phyloP scores from a whole-genome alignment of 352 stramenopile species.

The Thalassiosira hispida region DNA sequence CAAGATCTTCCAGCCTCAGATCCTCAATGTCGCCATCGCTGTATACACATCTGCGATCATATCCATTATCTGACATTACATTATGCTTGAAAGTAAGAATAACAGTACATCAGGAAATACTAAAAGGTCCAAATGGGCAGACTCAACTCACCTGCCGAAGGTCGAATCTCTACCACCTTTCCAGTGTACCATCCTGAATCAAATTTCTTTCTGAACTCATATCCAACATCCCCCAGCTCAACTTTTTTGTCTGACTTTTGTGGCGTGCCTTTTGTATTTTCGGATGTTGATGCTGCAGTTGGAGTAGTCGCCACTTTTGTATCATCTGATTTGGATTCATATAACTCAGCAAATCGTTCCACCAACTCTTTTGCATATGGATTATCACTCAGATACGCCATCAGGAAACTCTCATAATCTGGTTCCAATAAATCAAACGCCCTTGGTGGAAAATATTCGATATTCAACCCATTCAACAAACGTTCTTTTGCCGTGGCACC shows the following conservation, averaged over 20 bases:
- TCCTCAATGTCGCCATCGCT: slow-evolving; percentile 45
- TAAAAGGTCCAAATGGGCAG: too few species aligned
- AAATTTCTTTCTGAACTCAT: slow-evolving; percentile 43
- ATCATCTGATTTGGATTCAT: neutral
- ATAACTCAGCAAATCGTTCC: slow-evolving; percentile 30
- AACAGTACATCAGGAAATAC: too few species aligned
- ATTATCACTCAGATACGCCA: slow-evolving; percentile 67
- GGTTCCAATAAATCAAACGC: slow-evolving; percentile 51
- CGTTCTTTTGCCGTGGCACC: slow-evolving; percentile 12
- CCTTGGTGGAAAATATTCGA: slow-evolving; percentile 36
- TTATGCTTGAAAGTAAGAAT: too few species aligned
- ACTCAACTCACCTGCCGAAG: slow-evolving; percentile 32
- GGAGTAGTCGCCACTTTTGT: neutral
- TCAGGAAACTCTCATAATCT: slow-evolving; percentile 79
- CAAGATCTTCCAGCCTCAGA: slow-evolving; percentile 43
- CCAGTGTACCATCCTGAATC: slow-evolving; percentile 36
- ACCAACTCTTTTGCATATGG: slow-evolving; percentile 62
- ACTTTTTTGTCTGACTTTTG: slow-evolving; percentile 1
- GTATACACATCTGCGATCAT: slow-evolving; percentile 41
- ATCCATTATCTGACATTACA: slow-evolving; percentile 7
- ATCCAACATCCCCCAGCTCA: slow-evolving; percentile 21
- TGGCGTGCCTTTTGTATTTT: neutral
- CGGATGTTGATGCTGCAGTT: neutral
- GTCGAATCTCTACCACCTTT: slow-evolving; percentile 37
- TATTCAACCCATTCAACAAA: slow-evolving; percentile 33